Evolutionary conservation across 306 rosid species (phyloP).

Genomic region (Hylodesmum podocarpum): DNA sequence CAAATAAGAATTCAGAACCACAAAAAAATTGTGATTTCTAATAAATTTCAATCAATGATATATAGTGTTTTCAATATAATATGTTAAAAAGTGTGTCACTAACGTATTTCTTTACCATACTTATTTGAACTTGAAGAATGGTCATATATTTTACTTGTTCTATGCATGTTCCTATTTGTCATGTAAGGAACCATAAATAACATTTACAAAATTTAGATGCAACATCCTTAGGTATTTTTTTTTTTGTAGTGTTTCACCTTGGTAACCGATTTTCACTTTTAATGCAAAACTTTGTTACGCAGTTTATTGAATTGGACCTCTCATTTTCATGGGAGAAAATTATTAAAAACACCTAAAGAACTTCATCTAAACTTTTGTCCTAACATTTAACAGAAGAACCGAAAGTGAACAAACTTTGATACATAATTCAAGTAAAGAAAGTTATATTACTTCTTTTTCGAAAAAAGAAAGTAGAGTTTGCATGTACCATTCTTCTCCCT

Average conservation of each 20-base stretch:
- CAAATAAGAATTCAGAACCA: too few species aligned
- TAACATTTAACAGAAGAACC: neutral
- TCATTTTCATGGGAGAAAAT: neutral
- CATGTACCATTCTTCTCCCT: neutral
- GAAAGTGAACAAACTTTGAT: neutral
- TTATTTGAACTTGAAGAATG: neutral
- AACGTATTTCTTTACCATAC: too few species aligned
- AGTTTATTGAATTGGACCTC: neutral
- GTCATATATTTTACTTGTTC: neutral
- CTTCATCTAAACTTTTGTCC: neutral
- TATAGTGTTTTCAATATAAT: too few species aligned
- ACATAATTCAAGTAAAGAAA: neutral
- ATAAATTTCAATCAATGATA: too few species aligned
- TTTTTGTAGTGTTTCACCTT: neutral
- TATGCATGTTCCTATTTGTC: neutral
- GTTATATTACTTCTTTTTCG: neutral
- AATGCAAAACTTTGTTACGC: neutral
- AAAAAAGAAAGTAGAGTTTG: neutral
- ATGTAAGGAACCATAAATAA: neutral
- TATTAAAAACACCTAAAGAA: neutral
- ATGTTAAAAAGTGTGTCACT: too few species aligned
- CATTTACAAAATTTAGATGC: neutral
- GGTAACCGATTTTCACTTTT: too few species aligned
- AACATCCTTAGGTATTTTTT: neutral
- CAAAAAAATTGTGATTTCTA: too few species aligned